Evolutionary conservation across 2,329 filamentous ascomycete genomes (phyloP), one percentile per base, ranked within the genome.

Genomic region (Trichoderma brevicompactum): DNA sequence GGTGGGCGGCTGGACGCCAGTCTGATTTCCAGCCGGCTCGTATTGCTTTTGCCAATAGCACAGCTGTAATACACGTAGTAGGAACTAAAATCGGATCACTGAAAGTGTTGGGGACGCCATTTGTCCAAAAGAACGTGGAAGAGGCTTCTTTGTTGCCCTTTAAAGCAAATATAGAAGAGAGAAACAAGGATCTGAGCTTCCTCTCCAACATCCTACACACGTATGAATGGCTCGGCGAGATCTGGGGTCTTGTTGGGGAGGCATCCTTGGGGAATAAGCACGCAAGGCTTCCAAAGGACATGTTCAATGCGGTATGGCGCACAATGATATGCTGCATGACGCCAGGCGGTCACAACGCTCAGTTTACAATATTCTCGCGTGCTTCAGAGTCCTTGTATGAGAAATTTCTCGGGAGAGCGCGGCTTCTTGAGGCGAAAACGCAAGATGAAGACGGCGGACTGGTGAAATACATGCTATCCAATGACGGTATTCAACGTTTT

Each of bases 281-380:
- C 13, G 53, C 38, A 17, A 19, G 23, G n/a, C 38, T 43, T 4
- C 7, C 53, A 1, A 56, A 10, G 1, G 12, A 43, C 53, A 43
- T 1, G 13, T 32, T 56, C 6, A 38, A 43, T 2, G 3, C 13
- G 7, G 38, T 34, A 15, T 56, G 53, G 53, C 9, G 53, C 8
- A 56, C 38, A 10, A 17, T 43, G 53, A 43, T 12, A 17, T 56
- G 53, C 9, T 56, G 53, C 2, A 56, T 56, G 53, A 43, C 53
- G 2, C 9, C 38, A 2, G 15, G 17, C 0, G 38, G 38, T 4
- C 23, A 43, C 7, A 56, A 56, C 7, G 38, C 53, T 2, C 38
- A 56, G 23, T 56, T 32, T 43, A 56, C 38, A 13, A 56, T 56
- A 9, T 56, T 43, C n/a, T 56, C 53, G 5, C 53, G 53, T 34